A percentile compares a stretch with the other conserved stretches of the same genome.
These are phyloP conservation scores for Aspergillus floridensis DNA, from an alignment of 2,329 filamentous ascomycete genomes.

Conservation along the genomic window DNA sequence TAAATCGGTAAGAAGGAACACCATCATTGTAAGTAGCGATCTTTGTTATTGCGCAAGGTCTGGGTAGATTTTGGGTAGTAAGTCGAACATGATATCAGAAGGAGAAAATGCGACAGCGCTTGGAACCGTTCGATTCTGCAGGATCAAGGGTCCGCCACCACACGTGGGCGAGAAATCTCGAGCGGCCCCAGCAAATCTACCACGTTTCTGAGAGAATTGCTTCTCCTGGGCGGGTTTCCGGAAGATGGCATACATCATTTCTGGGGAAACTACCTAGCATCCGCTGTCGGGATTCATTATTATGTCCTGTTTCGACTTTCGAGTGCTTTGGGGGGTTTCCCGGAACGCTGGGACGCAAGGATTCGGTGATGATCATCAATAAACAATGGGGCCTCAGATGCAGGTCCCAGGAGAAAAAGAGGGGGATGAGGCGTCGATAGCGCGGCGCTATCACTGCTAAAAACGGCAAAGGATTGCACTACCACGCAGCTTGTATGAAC, in stretches of 20 bases:
- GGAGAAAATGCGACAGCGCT: background rate
- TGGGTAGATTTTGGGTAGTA: background rate
- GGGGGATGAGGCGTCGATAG: background rate
- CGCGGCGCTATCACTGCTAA: conserved; percentile 4
- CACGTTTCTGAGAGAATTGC: background rate
- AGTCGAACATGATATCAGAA: no score
- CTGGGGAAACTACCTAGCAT: background rate
- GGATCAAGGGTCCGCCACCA: background rate
- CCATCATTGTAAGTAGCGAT: background rate
- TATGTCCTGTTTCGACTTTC: background rate
- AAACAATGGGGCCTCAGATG: conserved; percentile 1
- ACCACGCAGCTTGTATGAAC: conserved; percentile 2
- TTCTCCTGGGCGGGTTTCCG: background rate
- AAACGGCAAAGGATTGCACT: conserved; percentile 7
- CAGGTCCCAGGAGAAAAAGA: background rate
- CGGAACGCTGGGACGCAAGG: background rate
- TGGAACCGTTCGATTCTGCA: background rate
- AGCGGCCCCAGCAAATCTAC: background rate
- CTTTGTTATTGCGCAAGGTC: background rate
- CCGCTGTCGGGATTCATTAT: background rate
- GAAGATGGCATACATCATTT: conserved; percentile 1
- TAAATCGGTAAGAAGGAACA: background rate
- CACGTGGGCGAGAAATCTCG: background rate
- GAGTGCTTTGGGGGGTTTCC: background rate
- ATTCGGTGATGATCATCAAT: conserved; percentile 4